phyloP scores from a whole-genome alignment of 1,139 yeast species.

The Arxiozyma telluris region DNA sequence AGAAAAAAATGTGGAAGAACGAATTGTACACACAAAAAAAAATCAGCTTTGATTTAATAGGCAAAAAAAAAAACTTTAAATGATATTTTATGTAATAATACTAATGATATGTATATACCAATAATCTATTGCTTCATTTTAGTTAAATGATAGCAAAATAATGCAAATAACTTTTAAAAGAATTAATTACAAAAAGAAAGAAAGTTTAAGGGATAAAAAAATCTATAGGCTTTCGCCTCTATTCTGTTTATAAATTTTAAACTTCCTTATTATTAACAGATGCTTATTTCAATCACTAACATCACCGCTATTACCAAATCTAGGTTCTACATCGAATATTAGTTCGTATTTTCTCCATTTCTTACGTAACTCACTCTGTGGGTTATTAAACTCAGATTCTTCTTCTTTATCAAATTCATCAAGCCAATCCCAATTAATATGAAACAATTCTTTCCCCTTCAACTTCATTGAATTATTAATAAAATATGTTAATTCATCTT shows the following conservation, averaged over 20 bases:
- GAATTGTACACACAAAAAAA: too few relatives aligned
- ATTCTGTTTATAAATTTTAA: too few relatives aligned
- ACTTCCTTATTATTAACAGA: not conserved
- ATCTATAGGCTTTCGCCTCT: too few relatives aligned
- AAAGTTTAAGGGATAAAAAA: not conserved
- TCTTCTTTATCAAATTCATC: slow-evolving; percentile 39
- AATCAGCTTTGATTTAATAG: too few relatives aligned
- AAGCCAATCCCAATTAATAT: slow-evolving; percentile 39
- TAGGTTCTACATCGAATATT: slow-evolving; percentile 30
- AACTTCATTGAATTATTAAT: slow-evolving; percentile 28
- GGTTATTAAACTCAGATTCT: slow-evolving; percentile 25
- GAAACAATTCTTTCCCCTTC: slow-evolving; percentile 14
- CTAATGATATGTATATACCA: too few relatives aligned
- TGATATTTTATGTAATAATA: not conserved
- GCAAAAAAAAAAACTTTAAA: not conserved
- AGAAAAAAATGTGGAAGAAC: too few relatives aligned
- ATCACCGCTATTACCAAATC: slow-evolving; percentile 25
- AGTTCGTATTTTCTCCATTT: slow-evolving; percentile 32
- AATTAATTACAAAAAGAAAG: too few relatives aligned
- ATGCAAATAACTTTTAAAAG: not conserved
- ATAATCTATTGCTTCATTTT: too few relatives aligned
- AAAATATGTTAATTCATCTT: slow-evolving; percentile 17
- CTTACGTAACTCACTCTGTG: slow-evolving; percentile 24
- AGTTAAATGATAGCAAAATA: not conserved
- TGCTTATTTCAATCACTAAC: slow-evolving; percentile 22